Evolutionary conservation across 129 eudicot species (phyloP).

Genomic region (Pulicaria dysenterica): DNA sequence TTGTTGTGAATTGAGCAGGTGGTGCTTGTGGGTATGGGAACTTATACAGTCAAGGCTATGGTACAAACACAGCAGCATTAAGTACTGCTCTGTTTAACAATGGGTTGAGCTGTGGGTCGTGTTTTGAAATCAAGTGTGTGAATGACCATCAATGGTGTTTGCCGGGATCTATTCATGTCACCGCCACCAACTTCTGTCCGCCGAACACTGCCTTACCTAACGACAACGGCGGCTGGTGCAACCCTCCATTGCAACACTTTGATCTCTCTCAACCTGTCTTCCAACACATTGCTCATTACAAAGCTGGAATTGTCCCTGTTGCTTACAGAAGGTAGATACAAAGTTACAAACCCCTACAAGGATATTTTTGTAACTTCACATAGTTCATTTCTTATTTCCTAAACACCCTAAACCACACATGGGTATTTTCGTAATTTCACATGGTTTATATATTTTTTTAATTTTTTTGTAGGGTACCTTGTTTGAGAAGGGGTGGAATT

Average conservation of each 20-base stretch:
- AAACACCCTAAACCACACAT: not conserved
- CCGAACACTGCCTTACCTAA: constrained; percentile 60
- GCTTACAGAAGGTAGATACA: constrained; percentile 49
- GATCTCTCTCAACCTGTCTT: constrained; percentile 64
- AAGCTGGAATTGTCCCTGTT: constrained; percentile 66
- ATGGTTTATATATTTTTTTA: too few relatives aligned
- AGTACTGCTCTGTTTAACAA: constrained; percentile 63
- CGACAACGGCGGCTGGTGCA: constrained; percentile 58
- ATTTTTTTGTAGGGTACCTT: constrained; percentile 45
- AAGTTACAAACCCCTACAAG: too few relatives aligned
- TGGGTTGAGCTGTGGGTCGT: constrained; percentile 65
- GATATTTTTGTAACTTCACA: not conserved
- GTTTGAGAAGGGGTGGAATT: constrained; percentile 55
- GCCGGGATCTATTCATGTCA: constrained; percentile 50
- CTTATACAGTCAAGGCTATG: constrained; percentile 55
- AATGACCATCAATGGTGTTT: constrained; percentile 60
- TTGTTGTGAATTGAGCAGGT: constrained; percentile 23
- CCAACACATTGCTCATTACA: constrained; percentile 61
- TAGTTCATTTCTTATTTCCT: not conserved
- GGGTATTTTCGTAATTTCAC: not conserved
- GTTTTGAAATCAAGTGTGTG: constrained; percentile 56
- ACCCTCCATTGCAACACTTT: constrained; percentile 60
- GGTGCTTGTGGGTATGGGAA: constrained; percentile 75
- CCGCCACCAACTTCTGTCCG: constrained; percentile 68
- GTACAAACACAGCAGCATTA: constrained; percentile 56